Base-by-base conservation (phyloP, 352 stramenopile species). In the Phytophthora europaea region DNA sequence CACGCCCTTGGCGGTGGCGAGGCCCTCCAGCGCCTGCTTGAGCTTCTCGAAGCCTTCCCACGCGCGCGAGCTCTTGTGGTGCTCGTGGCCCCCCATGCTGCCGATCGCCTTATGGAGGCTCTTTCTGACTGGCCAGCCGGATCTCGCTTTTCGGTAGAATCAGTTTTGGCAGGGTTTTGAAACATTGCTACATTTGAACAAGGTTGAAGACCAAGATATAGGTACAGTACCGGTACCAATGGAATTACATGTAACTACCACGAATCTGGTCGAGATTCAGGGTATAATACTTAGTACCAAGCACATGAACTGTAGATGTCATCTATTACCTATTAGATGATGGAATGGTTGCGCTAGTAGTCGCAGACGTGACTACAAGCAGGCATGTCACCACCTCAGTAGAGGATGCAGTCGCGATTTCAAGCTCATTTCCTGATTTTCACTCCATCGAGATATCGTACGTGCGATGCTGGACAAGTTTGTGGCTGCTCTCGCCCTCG, bases 1-100 rank as follows among this genome's bases (percentile, higher is more conserved):
- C n/a, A 88, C 87, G 59, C 89, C 89, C 67, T 96, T 96, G 40
- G 89, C 84, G 8, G 75, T 85, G 56, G 88, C 85, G 16, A 96
- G 70, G 0, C 79, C 87, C 61, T 91, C 74, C 47, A 96, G 79
- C 65, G 88, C 89, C 51, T 90, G 61, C 69, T 87, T 83, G 23
- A 96, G 80, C 66, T 89, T 79, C 18, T 83, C 84, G 61, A 84
- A 77, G 65, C 89, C 89, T 56, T 94, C 88, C 89, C 89, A 96
- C 43, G 61, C 65, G 40, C 72, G 71, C 40, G 71, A 72, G 63
- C 71, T 72, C 38, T 66, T 70, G 52, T 73, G 67, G 70, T 82
- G 75, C 55, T 82, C 67, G 72, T 82, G 75, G 62, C 75, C 67
- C 67, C 75, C 67, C 72, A 79, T 78, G 51, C 31, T 68, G 3